Evolutionary conservation across 345 rosid genomes (phyloP), one percentile per base, ranked within the genome.

Genomic region (Alliaria petiolata): DNA sequence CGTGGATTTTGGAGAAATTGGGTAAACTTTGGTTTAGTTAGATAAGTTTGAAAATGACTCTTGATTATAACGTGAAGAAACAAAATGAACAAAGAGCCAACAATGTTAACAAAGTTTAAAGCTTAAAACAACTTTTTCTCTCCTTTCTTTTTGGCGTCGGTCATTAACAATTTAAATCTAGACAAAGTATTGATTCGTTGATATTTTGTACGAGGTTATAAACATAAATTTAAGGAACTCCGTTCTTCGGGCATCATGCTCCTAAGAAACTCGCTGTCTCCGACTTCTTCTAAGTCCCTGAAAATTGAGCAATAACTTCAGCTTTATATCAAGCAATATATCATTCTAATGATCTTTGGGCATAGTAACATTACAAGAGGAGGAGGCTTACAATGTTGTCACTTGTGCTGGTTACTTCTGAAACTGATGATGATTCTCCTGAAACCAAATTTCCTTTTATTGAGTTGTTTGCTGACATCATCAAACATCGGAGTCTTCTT

Each of bases 231-330:
- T n/a, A n/a, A n/a, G n/a, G n/a, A n/a, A n/a, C n/a, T n/a, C n/a
- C n/a, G n/a, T n/a, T n/a, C n/a, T n/a, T n/a, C n/a, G n/a, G n/a
- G n/a, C n/a, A n/a, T n/a, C n/a, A 51, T 16, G 33, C 13, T 61
- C 58, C 49, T 60, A 75, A 12, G 55, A 67, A 20, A 20, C 13
- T 59, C 22, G 26, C 8, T 44, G 74, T 61, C 79, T 75, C 65
- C 52, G 43, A 45, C 70, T 75, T 68, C 79, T 68, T 75, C 74
- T 38, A 14, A 43, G 40, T 62, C 74, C 74, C 74, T 75, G 74
- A 35, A 62, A 75, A 33, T 47, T 52, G n/a, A 35, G 39, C 50
- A 35, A 26, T 19, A 15, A 35, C 57, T 36, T 53, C 38, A 34
- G 51, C 15, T 36, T 59, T 17, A 10, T 22, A 3, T 44, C 31